phyloP scores from a whole-genome alignment of 2,329 filamentous ascomycete species.

The Metarhizium guizhouense region DNA sequence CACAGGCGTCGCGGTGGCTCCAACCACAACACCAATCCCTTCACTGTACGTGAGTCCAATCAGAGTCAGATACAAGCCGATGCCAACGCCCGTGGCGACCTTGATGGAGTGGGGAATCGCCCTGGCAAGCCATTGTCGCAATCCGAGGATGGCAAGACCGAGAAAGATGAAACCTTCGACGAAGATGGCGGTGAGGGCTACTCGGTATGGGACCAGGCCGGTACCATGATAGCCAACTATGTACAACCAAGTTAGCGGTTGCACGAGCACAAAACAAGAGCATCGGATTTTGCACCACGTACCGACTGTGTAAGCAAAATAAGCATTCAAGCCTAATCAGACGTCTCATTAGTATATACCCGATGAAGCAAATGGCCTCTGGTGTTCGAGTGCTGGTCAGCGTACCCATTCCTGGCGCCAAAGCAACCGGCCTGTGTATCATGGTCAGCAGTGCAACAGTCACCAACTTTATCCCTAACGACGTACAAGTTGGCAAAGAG shows the following conservation, averaged over 20 bases:
- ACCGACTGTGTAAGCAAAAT: slow-evolving; percentile 64
- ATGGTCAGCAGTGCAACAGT: neutral
- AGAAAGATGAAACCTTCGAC: slow-evolving; percentile 84
- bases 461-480: neutral
- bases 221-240: slow-evolving; percentile 65
- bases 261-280: neutral
- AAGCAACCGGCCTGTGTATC: slow-evolving; percentile 22
- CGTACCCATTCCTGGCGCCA: slow-evolving; percentile 35
- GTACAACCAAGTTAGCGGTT: slow-evolving; percentile 6
- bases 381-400: neutral
- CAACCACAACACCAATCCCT: slow-evolving; percentile 71
- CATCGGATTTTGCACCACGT: slow-evolving; percentile 12
- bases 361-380: neutral
- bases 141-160: slow-evolving; percentile 65
- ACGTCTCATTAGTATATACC: slow-evolving; percentile 1
- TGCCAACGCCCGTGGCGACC: slow-evolving; percentile 76
- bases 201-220: slow-evolving; percentile 62
- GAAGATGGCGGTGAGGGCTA: slow-evolving; percentile 80
- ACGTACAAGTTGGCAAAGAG: slow-evolving; percentile 65
- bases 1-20: slow-evolving; percentile 57
- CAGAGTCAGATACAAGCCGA: slow-evolving; percentile 71
- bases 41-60: slow-evolving; percentile 73
- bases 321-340: slow-evolving; percentile 60
- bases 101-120: slow-evolving; percentile 80
- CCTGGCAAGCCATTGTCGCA: slow-evolving; percentile 82